These are phyloP conservation scores for Lentinula detonsa DNA, from an alignment of 768 basidiomycete genomes.

Conservation along the genomic window DNA sequence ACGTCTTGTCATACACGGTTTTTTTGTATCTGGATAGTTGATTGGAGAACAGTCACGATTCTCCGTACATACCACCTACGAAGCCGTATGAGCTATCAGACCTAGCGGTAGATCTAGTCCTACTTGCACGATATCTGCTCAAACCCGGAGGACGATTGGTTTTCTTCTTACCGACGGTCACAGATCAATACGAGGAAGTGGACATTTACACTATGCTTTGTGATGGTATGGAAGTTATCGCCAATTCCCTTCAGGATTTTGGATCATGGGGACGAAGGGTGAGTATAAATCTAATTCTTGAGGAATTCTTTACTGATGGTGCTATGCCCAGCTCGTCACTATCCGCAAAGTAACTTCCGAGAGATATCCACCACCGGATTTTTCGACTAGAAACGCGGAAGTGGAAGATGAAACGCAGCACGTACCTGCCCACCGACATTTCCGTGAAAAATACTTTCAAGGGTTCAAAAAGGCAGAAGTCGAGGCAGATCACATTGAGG, in stretches of 20 bases:
- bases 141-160: slow-evolving; percentile 86
- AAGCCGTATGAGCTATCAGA: slow-evolving; percentile 89
- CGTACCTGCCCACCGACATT: slow-evolving; percentile 83
- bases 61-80: slow-evolving; percentile 83
- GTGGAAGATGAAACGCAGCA: slow-evolving; percentile 20
- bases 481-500: neutral
- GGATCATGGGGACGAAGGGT: slow-evolving; percentile 93
- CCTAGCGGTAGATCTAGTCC: slow-evolving; percentile 75
- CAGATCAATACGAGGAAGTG: slow-evolving; percentile 83
- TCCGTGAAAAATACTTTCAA: slow-evolving; percentile 83
- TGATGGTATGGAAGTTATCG: slow-evolving; percentile 82
- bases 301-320: neutral
- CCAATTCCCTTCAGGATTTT: slow-evolving; percentile 89
- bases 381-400: slow-evolving; percentile 19
- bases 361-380: slow-evolving; percentile 47
- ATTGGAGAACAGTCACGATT: slow-evolving; percentile 35
- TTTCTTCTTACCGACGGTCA: slow-evolving; percentile 92
- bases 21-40: neutral
- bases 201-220: slow-evolving; percentile 77
- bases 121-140: slow-evolving; percentile 77
- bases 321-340: slow-evolving; percentile 68
- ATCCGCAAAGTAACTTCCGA: slow-evolving; percentile 61
- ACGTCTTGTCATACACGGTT: neutral
- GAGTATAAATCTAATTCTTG: slow-evolving; percentile 20
- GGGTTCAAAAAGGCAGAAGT: slow-evolving; percentile 53